A percentile compares a stretch with the other conserved stretches of the same genome.
Evolutionary conservation across 2,329 filamentous ascomycete species (phyloP).

Genomic region (Aspergillus sojae): DNA sequence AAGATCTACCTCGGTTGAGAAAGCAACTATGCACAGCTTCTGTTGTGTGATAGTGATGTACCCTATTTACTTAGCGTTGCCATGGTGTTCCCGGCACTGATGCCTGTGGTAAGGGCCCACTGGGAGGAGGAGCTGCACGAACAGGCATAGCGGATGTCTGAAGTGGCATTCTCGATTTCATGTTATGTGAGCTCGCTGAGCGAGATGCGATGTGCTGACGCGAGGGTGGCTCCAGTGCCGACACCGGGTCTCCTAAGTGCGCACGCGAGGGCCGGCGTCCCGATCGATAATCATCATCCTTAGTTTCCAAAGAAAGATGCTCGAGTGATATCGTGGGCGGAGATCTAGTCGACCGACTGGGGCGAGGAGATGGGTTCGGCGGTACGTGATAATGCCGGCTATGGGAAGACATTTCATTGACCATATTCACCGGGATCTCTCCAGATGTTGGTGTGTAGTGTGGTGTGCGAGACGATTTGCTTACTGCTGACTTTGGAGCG

Average conservation of each 20-base stretch:
- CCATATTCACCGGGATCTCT: constrained; percentile 65
- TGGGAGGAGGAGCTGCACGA: constrained; percentile 63
- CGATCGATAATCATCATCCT: constrained; percentile 34
- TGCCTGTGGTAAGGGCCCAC: constrained; percentile 62
- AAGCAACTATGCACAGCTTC: neutral
- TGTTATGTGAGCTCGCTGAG: constrained; percentile 42
- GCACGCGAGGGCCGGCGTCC: constrained; percentile 33
- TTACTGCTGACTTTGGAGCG: constrained; percentile 32
- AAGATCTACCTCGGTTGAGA: neutral
- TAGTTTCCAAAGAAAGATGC: constrained; percentile 47
- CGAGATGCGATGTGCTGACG: constrained; percentile 42
- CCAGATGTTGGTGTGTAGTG: constrained; percentile 66
- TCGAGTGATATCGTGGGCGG: constrained; percentile 45
- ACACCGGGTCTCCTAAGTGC: constrained; percentile 37
- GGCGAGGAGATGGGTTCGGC: constrained; percentile 25
- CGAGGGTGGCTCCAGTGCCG: constrained; percentile 41
- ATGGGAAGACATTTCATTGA: constrained; percentile 34
- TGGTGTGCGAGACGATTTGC: constrained; percentile 24
- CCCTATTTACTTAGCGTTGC: constrained; percentile 18
- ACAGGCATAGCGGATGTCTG: constrained; percentile 66
- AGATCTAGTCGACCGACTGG: constrained; percentile 30
- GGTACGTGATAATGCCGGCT: constrained; percentile 25
- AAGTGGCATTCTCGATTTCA: constrained; percentile 36
- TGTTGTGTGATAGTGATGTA: neutral
- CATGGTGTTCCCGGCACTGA: constrained; percentile 39